Base-by-base conservation (phyloP, 2,329 filamentous ascomycete species). In the Pezicula radicicola region DNA sequence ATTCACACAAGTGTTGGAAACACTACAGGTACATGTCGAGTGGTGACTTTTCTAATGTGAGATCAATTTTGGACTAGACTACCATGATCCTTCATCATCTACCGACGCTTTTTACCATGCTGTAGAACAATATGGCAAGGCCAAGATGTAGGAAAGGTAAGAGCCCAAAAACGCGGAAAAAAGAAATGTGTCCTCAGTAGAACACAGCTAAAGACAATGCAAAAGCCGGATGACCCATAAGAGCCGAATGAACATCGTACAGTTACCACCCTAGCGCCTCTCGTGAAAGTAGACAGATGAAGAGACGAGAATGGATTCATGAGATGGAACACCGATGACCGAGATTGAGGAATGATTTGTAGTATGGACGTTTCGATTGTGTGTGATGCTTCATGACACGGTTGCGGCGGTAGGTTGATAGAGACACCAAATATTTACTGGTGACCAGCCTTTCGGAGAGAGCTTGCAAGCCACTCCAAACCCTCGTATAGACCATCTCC, bases 401-500 rank as follows among this genome's bases (percentile, higher is more conserved):
- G 61, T 60, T 57, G 54, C 52, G 43, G 45, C 52, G 49, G 42
- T 37, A 36, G 51, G 49, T 33, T 36, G 46, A 52, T 47, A 39
- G 44, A 28, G 48, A 56, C 44, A 50, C 43, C 55, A 59, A 33
- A 33, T 46, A 55, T 78, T 76, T 84, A 85, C 74, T 82, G 76
- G 68, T 81, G 78, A 67, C 80, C 80, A 68, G 81, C 77, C 83
- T 92, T 92, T 75, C 87, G 84, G 74, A 94, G 85, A 69, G 88
- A 88, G 73, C 83, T 87, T 73, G 88, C 87, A 70, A 92, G 85
- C 88, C 89, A 93, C 79, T 93, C 92, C 69, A 97, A 90, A 86
- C 93, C 93, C 80, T 97, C 93, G 77, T 97, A 97, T 69, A 97
- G 89, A 91, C 93, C 93, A 76, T 97, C 94, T 84, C 93, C 93